Evolutionary conservation across 2,329 filamentous ascomycete genomes (phyloP).

Genomic region (Hypoxylon sp.): DNA sequence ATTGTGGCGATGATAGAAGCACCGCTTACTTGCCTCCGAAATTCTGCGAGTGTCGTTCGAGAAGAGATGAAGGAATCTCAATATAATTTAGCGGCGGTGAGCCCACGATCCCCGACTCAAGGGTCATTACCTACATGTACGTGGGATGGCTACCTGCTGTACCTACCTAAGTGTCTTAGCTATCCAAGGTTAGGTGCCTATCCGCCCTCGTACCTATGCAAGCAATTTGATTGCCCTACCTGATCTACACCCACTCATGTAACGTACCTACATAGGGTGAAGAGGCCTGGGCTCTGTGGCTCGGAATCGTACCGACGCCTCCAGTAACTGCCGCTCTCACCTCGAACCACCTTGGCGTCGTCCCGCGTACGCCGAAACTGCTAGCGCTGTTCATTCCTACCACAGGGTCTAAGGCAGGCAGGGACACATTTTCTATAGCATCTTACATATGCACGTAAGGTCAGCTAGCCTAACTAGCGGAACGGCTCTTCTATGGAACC

Average conservation of each 20-base stretch:
- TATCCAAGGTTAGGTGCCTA: constrained; percentile 21
- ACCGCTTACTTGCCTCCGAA: constrained; percentile 26
- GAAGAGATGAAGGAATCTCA: constrained; percentile 13
- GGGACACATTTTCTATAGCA: constrained; percentile 8
- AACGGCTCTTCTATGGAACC: neutral
- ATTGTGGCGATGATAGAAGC: constrained; percentile 4
- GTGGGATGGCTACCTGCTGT: constrained; percentile 3
- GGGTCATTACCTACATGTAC: constrained; percentile 9
- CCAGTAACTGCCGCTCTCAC: constrained; percentile 20
- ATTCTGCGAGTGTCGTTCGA: constrained; percentile 21
- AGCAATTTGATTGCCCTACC: constrained; percentile 17
- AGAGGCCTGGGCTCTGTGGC: constrained; percentile 19
- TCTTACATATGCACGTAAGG: constrained; percentile 19
- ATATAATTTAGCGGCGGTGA: constrained; percentile 17
- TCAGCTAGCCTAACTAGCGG: constrained; percentile 20
- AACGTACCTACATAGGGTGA: constrained; percentile 7
- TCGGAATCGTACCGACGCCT: constrained; percentile 27
- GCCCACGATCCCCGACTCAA: constrained; percentile 27
- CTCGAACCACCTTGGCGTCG: constrained; percentile 3
- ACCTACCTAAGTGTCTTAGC: constrained; percentile 4
- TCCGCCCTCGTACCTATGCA: constrained; percentile 24
- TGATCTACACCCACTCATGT: constrained; percentile 10
- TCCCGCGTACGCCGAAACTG: constrained; percentile 20
- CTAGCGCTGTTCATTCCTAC: constrained; percentile 24
- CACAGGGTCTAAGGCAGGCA: neutral